Evolutionary conservation across 257 asterid genomes (phyloP).

Genomic region (Penstemon eatonii): DNA sequence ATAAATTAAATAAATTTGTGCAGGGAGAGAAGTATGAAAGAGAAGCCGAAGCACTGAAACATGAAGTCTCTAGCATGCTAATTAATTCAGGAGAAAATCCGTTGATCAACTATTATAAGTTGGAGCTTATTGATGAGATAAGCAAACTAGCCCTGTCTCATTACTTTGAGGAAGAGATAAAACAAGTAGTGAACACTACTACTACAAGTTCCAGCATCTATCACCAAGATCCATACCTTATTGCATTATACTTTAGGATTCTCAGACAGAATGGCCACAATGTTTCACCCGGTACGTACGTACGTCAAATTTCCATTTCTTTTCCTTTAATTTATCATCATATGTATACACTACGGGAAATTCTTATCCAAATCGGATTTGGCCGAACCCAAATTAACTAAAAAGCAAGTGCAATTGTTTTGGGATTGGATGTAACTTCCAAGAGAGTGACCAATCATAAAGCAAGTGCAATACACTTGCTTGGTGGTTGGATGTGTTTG

Average conservation of each 20-base stretch:
- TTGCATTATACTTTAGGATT: conserved; percentile 44
- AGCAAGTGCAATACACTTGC: too few relatives aligned
- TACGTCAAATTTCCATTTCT: too few relatives aligned
- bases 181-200: conserved; percentile 4
- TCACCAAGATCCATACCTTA: conserved; percentile 28
- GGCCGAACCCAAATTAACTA: too few relatives aligned
- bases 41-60: conserved; percentile 38
- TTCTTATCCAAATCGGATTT: too few relatives aligned
- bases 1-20: not conserved
- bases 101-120: conserved; percentile 16
- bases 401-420: too few relatives aligned
- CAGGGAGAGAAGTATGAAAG: conserved; percentile 38
- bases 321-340: too few relatives aligned
- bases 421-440: too few relatives aligned
- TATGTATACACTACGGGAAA: too few relatives aligned
- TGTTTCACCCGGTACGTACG: conserved; percentile 48
- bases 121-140: conserved; percentile 46
- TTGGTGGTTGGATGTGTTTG: too few relatives aligned
- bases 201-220: not conserved
- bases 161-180: conserved; percentile 46
- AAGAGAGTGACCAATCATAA: too few relatives aligned
- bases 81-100: conserved; percentile 27
- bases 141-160: conserved; percentile 38
- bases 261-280: conserved; percentile 56
- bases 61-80: conserved; percentile 27